These are phyloP conservation scores for Leccinum fibrillosum DNA, from an alignment of 768 basidiomycete genomes.

Conservation along the genomic window DNA sequence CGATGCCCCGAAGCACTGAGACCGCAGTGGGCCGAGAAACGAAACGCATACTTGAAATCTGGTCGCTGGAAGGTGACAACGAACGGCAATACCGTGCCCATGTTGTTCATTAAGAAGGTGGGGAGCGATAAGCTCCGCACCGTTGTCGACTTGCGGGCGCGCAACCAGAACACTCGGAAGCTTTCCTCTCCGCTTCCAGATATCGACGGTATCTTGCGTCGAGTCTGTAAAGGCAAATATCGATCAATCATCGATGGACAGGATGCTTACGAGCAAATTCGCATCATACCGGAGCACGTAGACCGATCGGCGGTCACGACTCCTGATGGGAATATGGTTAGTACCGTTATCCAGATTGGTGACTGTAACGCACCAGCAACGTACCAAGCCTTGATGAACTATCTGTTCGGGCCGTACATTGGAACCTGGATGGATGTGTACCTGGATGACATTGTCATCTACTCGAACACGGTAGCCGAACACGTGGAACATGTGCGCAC, in stretches of 20 bases:
- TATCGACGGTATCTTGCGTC: conserved; percentile 11
- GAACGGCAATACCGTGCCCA: background rate
- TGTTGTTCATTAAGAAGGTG: conserved; percentile 3
- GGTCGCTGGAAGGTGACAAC: background rate
- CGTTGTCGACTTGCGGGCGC: conserved; percentile 4
- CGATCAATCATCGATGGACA: conserved; percentile 6
- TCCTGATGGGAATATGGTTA: conserved; percentile 36
- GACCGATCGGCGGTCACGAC: conserved; percentile 35
- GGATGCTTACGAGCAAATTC: conserved; percentile 23
- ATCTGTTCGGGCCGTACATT: background rate
- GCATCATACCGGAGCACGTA: conserved; percentile 1
- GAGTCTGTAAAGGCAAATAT: background rate
- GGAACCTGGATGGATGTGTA: conserved; percentile 2
- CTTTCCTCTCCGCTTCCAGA: conserved; percentile 12
- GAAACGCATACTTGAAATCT: background rate
- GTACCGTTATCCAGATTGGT: conserved; percentile 1
- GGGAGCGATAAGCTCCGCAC: background rate
- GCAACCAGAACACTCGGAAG: conserved; percentile 18
- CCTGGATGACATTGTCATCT: conserved; percentile 5
- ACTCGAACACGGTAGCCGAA: conserved; percentile 18
- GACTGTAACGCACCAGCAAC: conserved; percentile 43
- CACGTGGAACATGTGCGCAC: conserved; percentile 29
- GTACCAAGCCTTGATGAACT: conserved; percentile 32
- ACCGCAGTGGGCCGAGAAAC: conserved; percentile 22
- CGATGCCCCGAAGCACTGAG: background rate